These are phyloP conservation scores for Camelina laxa DNA, from an alignment of 345 rosid species.

Conservation along the genomic window DNA sequence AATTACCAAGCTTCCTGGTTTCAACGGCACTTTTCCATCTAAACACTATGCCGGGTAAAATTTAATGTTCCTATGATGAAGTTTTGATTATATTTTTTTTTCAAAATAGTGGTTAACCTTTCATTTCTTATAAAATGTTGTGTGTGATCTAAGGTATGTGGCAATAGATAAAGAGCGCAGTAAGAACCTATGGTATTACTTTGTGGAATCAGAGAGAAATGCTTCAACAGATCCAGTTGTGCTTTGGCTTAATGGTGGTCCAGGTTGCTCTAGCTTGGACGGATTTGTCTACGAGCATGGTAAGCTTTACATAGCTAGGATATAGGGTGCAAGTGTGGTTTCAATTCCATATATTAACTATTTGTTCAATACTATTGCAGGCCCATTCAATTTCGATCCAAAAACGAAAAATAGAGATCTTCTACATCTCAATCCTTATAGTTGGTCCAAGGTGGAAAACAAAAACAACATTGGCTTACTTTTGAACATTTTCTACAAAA, in stretches of 20 bases:
- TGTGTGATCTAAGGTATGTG: conserved; percentile 60
- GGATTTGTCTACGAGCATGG: conserved; percentile 90
- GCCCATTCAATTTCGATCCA: conserved; percentile 82
- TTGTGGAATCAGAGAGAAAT: conserved; percentile 76
- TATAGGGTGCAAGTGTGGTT: not conserved
- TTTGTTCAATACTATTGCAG: conserved; percentile 46
- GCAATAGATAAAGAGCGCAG: conserved; percentile 53
- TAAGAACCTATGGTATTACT: conserved; percentile 77
- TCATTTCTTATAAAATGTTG: not conserved
- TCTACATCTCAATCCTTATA: conserved; percentile 73
- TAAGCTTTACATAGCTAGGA: conserved; percentile 29
- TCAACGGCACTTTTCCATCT: conserved; percentile 66
- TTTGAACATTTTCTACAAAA: not conserved
- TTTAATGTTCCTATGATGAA: not conserved
- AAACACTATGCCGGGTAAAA: conserved; percentile 84
- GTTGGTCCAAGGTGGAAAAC: conserved; percentile 89
- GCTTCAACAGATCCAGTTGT: conserved; percentile 78
- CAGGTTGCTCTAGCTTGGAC: conserved; percentile 97
- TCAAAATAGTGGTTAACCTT: not conserved
- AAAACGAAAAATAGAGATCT: conserved; percentile 47
- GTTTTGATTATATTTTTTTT: not conserved
- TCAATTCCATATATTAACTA: not conserved
- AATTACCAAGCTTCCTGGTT: conserved; percentile 70
- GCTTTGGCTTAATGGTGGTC: conserved; percentile 97
- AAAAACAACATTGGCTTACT: not conserved